Base-by-base conservation (phyloP, 345 rosid genomes). In the Melaleuca alternifolia region DNA sequence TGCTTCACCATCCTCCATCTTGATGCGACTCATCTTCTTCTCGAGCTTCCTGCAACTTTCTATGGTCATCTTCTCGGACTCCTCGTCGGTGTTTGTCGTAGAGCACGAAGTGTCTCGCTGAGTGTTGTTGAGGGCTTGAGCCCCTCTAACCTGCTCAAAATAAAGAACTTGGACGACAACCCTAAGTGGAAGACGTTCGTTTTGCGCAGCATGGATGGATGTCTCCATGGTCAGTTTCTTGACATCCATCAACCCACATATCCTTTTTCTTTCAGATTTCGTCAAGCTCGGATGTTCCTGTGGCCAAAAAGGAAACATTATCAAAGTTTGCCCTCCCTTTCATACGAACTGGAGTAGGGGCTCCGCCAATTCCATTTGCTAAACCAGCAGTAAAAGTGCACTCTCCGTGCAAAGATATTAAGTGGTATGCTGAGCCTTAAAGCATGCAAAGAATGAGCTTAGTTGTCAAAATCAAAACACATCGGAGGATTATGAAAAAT, bases 151-250 rank as follows among this genome's bases (percentile, higher is more conserved):
- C 91, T 96, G 99, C 93, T 96, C 98, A 46, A 94, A 95, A 89
- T 91, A 97, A 82, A 97, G 95, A 85, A 97, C 98, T 91, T 97
- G 99, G 77, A 97, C 98, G 3, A 97, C 96, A 37, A 96, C 94
- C 7, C 99, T 92, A 13, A 97, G 93, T 0, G 99, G 99, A n/a
- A 97, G 97, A 12, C 91, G 88, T n/a, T 96, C 98, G 23, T 96
- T 97, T 91, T 95, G 99, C 0, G 98, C 98, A 24, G 98, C 98
- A 76, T 95, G 98, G 90, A 92, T 92, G 0, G 98, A 96, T 28
- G 97, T 96, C 51, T 93, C 95, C 53, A 51, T 88, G 5, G 99
- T 93, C 23, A 97, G 93, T 87, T 94, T 97, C 90, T 94, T 92
- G 30, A 96, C 96, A 84, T 97, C 95, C 97, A 97, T 93, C 87